Percentiles rank a stretch among this genome's conserved stretches.
Conservation (phyloP, 164 flowering plant species). For the Chimonanthus salicifolius region DNA sequence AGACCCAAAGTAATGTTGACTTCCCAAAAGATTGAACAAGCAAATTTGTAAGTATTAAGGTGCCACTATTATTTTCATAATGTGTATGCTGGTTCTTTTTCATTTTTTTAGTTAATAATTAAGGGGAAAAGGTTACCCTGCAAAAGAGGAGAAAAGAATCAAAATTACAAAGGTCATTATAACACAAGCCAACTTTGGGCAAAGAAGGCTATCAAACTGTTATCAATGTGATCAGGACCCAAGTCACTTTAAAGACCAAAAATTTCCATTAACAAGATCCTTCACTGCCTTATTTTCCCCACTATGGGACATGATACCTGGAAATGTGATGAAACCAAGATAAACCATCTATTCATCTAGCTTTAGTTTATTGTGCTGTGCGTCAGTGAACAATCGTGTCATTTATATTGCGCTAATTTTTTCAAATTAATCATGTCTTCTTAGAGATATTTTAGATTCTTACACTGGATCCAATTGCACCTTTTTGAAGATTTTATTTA, state of each 20-base stretch:
- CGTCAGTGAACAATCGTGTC: not conserved
- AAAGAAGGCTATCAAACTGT: too few relatives aligned
- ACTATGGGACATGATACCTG: constrained; percentile 4
- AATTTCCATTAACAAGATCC: too few relatives aligned
- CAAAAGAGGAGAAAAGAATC: too few relatives aligned
- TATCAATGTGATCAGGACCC: too few relatives aligned
- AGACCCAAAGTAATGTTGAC: constrained; percentile 84
- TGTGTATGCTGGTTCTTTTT: constrained; percentile 4
- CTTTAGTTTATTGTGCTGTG: not conserved
- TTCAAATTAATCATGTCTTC: not conserved
- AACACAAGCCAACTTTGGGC: too few relatives aligned
- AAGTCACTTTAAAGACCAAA: too few relatives aligned
- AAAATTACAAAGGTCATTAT: too few relatives aligned
- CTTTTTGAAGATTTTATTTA: not conserved
- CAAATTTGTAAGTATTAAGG: constrained; percentile 64
- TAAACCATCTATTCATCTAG: not conserved
- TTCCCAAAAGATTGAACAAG: constrained; percentile 93
- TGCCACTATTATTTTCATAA: not conserved
- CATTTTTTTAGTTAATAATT: not conserved
- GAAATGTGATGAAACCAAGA: not conserved
- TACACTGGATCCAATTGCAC: not conserved
- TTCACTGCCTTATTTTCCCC: not conserved
- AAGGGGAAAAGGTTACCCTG: not conserved
- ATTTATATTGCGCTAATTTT: too few relatives aligned
- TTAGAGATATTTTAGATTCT: not conserved